A percentile compares a stretch with the other conserved stretches of the same genome.
Conservation (phyloP, 176 grass and related monocot genomes). For the Musa troglodytarum region DNA sequence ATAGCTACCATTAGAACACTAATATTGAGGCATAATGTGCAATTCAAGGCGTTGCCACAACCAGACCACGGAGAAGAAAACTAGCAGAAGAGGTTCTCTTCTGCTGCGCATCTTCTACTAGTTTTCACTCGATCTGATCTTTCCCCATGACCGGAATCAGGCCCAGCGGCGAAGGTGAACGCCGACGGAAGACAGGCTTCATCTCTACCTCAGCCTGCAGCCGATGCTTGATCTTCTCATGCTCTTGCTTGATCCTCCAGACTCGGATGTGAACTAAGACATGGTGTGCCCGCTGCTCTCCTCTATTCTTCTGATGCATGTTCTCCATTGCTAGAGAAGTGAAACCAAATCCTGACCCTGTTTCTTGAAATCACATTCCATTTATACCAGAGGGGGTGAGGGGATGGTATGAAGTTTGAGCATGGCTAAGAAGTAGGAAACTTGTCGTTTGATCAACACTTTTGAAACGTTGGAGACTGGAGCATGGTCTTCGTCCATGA, state of each 20-base stretch:
- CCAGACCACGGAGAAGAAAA: too few relatives aligned
- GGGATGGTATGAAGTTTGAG: background rate
- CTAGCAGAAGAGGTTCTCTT: too few relatives aligned
- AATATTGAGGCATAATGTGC: too few relatives aligned
- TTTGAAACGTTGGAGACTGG: background rate
- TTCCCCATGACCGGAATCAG: too few relatives aligned
- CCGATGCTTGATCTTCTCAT: background rate
- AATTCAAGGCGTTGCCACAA: too few relatives aligned
- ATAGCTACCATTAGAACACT: too few relatives aligned
- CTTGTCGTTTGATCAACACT: background rate
- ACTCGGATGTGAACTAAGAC: background rate
- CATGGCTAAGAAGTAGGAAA: background rate
- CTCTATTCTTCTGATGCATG: background rate
- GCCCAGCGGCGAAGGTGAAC: background rate
- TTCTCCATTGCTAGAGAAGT: background rate
- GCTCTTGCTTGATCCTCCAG: slow-evolving; percentile 1
- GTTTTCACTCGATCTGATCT: too few relatives aligned
- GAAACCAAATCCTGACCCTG: background rate
- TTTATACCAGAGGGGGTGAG: background rate
- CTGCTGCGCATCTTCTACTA: too few relatives aligned
- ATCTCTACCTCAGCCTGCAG: background rate
- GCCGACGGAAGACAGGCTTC: background rate
- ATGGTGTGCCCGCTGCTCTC: background rate
- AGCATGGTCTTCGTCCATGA: background rate
- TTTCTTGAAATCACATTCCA: background rate